Conservation (phyloP, 2,329 filamentous ascomycete species). For the Aaosphaeria pasadenensis region DNA sequence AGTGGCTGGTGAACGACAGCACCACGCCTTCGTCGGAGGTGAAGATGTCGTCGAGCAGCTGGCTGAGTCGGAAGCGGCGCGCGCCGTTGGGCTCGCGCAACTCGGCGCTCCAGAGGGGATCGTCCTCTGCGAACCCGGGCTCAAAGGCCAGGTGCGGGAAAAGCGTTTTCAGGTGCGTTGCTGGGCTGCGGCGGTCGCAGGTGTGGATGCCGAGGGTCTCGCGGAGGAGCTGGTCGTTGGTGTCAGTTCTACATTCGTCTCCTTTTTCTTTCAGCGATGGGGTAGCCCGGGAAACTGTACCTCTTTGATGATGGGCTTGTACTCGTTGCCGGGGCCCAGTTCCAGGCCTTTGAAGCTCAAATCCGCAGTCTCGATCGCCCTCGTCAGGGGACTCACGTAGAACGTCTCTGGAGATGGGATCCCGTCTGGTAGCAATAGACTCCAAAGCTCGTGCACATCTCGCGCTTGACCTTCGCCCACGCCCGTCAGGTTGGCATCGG, state of each 20-base stretch:
- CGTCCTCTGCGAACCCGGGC: constrained; percentile 56
- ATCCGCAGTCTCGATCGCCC: constrained; percentile 62
- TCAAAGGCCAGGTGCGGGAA: constrained; percentile 58
- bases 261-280: not conserved
- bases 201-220: constrained; percentile 68
- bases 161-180: constrained; percentile 47
- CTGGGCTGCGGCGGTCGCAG: constrained; percentile 60
- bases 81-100: constrained; percentile 28
- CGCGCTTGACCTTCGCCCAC: constrained; percentile 57
- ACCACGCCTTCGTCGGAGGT: constrained; percentile 42
- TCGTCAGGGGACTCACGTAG: constrained; percentile 63
- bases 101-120: constrained; percentile 50
- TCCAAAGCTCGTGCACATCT: constrained; percentile 59
- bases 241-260: not conserved
- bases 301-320: constrained; percentile 62
- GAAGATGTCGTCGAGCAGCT: constrained; percentile 55
- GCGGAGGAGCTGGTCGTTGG: constrained; percentile 46
- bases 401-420: constrained; percentile 62
- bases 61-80: constrained; percentile 19
- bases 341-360: constrained; percentile 56
- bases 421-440: constrained; percentile 47
- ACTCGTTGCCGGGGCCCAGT: constrained; percentile 50
- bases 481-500: constrained; percentile 60
- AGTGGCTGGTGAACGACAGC: constrained; percentile 57
- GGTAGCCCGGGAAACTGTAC: constrained; percentile 19